These are phyloP conservation scores for Torrubiella hemipterigena DNA, from an alignment of 2,329 filamentous ascomycete species.

Conservation along the genomic window DNA sequence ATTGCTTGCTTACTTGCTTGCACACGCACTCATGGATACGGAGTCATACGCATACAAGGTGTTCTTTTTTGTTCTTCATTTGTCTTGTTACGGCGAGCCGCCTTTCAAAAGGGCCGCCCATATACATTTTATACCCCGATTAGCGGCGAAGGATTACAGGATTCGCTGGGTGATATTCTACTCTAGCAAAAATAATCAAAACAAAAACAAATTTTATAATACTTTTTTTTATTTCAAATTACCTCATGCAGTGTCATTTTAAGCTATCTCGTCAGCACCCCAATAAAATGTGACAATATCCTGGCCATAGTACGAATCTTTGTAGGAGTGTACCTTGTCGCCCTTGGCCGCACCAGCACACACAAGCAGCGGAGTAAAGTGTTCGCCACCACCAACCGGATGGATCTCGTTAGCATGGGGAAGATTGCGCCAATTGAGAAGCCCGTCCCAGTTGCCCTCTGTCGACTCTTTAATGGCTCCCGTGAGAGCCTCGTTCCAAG, in stretches of 20 bases:
- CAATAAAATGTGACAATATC: slow-evolving; percentile 46
- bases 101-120: too few relatives aligned
- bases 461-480: slow-evolving; percentile 22
- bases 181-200: slow-evolving; percentile 1
- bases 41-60: too few relatives aligned
- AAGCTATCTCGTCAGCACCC: slow-evolving; percentile 20
- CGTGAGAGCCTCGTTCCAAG: slow-evolving; percentile 35
- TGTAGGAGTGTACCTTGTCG: slow-evolving; percentile 29
- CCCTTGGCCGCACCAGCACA: slow-evolving; percentile 38
- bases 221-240: background rate
- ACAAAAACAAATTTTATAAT: background rate
- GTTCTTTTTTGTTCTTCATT: too few relatives aligned
- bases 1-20: too few relatives aligned
- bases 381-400: slow-evolving; percentile 39
- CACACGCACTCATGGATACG: too few relatives aligned
- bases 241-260: background rate
- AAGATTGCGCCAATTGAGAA: slow-evolving; percentile 35
- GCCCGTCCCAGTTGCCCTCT: slow-evolving; percentile 24
- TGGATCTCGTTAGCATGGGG: slow-evolving; percentile 40
- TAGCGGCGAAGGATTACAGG: too few relatives aligned
- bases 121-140: too few relatives aligned
- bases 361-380: slow-evolving; percentile 47
- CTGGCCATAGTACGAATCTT: slow-evolving; percentile 34
- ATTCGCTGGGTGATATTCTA: too few relatives aligned
- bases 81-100: too few relatives aligned